Evolutionary conservation across 768 basidiomycete genomes (phyloP).

Genomic region (Tylopilus subfusipes): DNA sequence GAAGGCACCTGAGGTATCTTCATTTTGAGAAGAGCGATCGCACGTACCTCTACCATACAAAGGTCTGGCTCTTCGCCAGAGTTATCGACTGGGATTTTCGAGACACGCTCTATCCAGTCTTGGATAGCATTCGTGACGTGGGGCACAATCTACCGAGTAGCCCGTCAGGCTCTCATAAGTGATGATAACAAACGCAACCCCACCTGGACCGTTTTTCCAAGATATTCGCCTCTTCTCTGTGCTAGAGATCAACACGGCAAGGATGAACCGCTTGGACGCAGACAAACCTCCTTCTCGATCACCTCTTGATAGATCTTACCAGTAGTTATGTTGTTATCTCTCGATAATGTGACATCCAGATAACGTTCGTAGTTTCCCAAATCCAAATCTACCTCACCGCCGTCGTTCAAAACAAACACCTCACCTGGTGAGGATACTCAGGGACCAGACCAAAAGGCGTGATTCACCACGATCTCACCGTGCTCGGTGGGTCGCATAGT

Average conservation of each 20-base stretch:
- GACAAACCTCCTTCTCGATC: slow-evolving; percentile 89
- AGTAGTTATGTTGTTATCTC: slow-evolving; percentile 97
- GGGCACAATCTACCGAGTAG: slow-evolving; percentile 70
- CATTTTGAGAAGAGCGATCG: neutral
- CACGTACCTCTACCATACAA: slow-evolving; percentile 91
- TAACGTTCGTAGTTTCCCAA: slow-evolving; percentile 99
- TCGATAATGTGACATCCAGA: slow-evolving; percentile 87
- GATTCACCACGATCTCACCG: slow-evolving; percentile 50
- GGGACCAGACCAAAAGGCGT: slow-evolving; percentile 2
- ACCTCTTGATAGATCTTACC: slow-evolving; percentile 97
- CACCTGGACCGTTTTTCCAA: slow-evolving; percentile 96
- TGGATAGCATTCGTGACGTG: slow-evolving; percentile 97
- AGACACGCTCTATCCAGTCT: slow-evolving; percentile 96
- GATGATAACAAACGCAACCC: slow-evolving; percentile 8
- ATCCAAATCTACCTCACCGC: slow-evolving; percentile 97
- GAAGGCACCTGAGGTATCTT: slow-evolving; percentile 3
- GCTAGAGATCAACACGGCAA: slow-evolving; percentile 9
- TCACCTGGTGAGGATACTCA: slow-evolving; percentile 57
- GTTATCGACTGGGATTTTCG: slow-evolving; percentile 92
- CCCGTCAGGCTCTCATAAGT: slow-evolving; percentile 5
- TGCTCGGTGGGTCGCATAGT: slow-evolving; percentile 99
- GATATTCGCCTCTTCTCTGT: slow-evolving; percentile 80
- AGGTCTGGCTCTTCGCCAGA: slow-evolving; percentile 92
- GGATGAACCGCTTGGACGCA: neutral
- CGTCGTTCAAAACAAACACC: slow-evolving; percentile 97